These are phyloP conservation scores for Acidomyces sp. DNA, from an alignment of 495 filamentous ascomycete species.

Conservation along the genomic window DNA sequence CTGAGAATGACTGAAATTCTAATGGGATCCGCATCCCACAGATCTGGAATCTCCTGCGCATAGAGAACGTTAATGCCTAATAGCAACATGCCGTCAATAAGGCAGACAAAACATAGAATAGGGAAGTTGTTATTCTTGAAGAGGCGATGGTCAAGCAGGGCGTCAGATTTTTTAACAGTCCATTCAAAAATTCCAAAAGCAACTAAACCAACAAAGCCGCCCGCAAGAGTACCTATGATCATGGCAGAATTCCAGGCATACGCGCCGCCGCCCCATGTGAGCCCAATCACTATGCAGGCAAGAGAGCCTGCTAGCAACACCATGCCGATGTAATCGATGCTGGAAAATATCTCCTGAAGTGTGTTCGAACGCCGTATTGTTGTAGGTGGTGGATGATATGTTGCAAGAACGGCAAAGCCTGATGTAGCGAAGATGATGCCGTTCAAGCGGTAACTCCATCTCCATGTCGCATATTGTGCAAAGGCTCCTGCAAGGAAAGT, in stretches of 20 bases:
- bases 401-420: neutral
- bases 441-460: neutral
- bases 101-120: slow-evolving; percentile 5
- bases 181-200: slow-evolving; percentile 1
- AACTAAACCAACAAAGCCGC: neutral
- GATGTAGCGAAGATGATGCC: neutral
- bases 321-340: neutral
- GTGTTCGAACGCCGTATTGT: neutral
- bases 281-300: neutral
- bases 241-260: neutral
- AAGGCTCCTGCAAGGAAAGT: neutral
- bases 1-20: slow-evolving; percentile 1
- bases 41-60: slow-evolving; percentile 1
- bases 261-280: neutral
- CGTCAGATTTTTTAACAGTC: neutral
- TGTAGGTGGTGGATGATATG: neutral
- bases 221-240: neutral
- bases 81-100: slow-evolving; percentile 5
- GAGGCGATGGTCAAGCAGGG: slow-evolving; percentile 1
- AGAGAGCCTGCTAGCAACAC: neutral
- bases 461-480: neutral
- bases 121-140: slow-evolving; percentile 2
- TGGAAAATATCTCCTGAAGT: neutral
- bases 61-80: slow-evolving; percentile 6
- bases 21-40: neutral